phyloP scores from a whole-genome alignment of 768 basidiomycete species.

The Pleurotus salmoneostramineus region DNA sequence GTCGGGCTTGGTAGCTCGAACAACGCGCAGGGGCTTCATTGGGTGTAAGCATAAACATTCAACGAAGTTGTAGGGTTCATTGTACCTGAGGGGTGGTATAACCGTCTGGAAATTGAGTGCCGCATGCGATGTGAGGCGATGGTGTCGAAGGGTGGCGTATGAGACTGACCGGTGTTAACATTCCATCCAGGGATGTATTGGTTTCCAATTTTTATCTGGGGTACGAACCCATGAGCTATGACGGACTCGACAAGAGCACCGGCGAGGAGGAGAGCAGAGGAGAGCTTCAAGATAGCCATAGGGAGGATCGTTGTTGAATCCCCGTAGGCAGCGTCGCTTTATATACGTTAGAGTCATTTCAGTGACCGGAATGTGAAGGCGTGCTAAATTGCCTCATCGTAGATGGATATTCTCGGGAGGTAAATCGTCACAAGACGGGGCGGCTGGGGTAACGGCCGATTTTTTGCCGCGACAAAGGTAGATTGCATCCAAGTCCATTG shows the following conservation, averaged over 20 bases:
- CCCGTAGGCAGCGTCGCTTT: too few relatives aligned
- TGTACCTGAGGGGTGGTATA: constrained; percentile 29
- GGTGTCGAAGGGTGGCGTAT: background rate
- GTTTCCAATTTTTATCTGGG: constrained; percentile 26
- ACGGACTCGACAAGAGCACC: constrained; percentile 18
- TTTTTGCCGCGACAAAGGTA: background rate
- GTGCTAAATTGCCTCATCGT: too few relatives aligned
- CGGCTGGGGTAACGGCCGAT: background rate
- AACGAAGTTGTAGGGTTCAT: background rate
- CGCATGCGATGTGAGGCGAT: background rate
- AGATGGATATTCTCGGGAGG: too few relatives aligned
- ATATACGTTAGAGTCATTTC: too few relatives aligned
- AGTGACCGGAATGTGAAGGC: too few relatives aligned
- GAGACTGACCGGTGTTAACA: constrained; percentile 21
- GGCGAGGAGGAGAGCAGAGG: constrained; percentile 10
- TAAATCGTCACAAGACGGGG: too few relatives aligned
- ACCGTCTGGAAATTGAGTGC: constrained; percentile 16
- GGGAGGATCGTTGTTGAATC: background rate
- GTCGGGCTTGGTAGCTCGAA: constrained; percentile 30
- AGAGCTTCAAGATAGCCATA: background rate
- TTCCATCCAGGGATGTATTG: constrained; percentile 30
- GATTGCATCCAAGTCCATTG: background rate
- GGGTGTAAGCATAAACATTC: background rate
- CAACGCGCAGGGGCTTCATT: constrained; percentile 27
- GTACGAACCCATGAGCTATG: constrained; percentile 31